These are phyloP conservation scores for Ocimum tenuiflorum DNA, from an alignment of 257 asterid species.

Conservation along the genomic window DNA sequence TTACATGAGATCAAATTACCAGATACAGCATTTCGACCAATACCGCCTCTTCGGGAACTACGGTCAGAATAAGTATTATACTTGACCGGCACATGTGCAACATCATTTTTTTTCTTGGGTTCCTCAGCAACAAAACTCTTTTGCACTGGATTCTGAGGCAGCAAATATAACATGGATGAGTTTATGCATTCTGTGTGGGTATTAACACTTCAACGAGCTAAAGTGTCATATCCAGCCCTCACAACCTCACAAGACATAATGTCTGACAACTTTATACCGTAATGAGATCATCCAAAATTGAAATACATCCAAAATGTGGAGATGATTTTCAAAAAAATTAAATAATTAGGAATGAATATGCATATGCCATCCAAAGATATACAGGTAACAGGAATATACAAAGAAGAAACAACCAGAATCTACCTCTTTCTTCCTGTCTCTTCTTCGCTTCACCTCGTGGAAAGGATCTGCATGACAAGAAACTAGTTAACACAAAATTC, in stretches of 20 bases:
- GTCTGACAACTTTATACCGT: not conserved
- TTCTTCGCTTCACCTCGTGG: constrained; percentile 89
- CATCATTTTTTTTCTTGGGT: constrained; percentile 32
- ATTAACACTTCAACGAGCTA: not conserved
- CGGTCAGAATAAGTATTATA: constrained; percentile 40
- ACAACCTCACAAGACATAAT: not conserved
- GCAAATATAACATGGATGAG: constrained; percentile 16
- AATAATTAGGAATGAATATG: too few species aligned
- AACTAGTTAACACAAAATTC: not conserved
- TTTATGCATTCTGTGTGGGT: not conserved
- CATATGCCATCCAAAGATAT: too few species aligned
- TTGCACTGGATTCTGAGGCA: constrained; percentile 48
- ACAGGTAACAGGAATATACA: not conserved
- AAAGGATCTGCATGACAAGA: constrained; percentile 63
- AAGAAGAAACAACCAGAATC: not conserved
- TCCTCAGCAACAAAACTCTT: constrained; percentile 46
- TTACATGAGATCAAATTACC: constrained; percentile 39
- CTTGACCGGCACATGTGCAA: constrained; percentile 33
- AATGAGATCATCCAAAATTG: not conserved
- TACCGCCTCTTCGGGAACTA: constrained; percentile 48
- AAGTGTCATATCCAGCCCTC: constrained; percentile 1
- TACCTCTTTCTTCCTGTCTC: constrained; percentile 84
- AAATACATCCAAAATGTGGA: not conserved
- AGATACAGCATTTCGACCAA: constrained; percentile 42
- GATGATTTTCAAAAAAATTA: not conserved